These are phyloP conservation scores for Arctium lappa DNA, from an alignment of 129 eudicot species.

Conservation along the genomic window DNA sequence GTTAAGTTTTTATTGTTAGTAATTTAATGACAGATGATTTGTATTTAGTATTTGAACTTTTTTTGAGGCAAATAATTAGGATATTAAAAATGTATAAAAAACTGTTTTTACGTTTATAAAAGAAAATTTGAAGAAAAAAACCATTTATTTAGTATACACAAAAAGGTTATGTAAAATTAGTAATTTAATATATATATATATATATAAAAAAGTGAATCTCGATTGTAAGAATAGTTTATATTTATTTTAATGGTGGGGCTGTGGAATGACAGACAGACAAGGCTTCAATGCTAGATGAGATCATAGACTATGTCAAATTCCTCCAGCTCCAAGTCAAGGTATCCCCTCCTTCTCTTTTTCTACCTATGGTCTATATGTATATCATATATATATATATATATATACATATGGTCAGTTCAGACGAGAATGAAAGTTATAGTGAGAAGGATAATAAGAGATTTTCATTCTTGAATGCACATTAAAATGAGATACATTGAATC, in stretches of 20 bases:
- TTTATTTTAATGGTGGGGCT: conserved; percentile 1
- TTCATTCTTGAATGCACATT: too few relatives aligned
- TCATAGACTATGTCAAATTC: conserved; percentile 96
- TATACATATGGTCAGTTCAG: background rate
- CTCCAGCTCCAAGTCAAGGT: conserved; percentile 99
- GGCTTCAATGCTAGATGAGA: conserved; percentile 98
- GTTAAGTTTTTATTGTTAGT: too few relatives aligned
- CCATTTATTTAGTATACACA: background rate
- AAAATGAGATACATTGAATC: too few relatives aligned
- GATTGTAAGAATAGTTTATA: conserved; percentile 6
- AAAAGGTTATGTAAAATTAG: background rate
- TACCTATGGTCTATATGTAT: background rate
- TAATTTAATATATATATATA: background rate
- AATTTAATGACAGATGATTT: background rate
- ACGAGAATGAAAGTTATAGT: too few relatives aligned
- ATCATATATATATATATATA: background rate
- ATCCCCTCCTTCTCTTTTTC: background rate
- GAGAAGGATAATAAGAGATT: too few relatives aligned
- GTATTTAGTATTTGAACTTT: background rate
- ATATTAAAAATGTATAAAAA: too few relatives aligned
- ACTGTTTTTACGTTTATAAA: background rate
- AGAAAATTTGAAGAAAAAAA: background rate
- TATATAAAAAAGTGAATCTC: conserved; percentile 9
- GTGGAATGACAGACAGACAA: conserved; percentile 92
- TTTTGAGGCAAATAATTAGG: too few relatives aligned